A percentile compares a stretch with the other conserved stretches of the same genome.
Evolutionary conservation across 768 basidiomycete species (phyloP).

Genomic region (Calocera viscosa): DNA sequence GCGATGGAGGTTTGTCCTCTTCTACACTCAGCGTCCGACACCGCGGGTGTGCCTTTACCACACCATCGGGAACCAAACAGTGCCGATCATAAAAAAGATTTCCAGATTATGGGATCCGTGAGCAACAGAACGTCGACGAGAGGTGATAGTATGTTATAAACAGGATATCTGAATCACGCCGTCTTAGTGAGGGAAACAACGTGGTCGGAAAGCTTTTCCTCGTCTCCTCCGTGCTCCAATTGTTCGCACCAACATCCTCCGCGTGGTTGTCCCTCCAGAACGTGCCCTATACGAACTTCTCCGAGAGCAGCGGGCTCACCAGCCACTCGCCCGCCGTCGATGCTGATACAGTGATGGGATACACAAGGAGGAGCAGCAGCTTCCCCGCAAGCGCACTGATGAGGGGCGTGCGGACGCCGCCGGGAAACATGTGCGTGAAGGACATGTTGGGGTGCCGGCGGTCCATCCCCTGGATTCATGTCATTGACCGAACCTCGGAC

Average conservation of each 20-base stretch:
- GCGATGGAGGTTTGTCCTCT: no score
- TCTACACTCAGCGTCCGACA: no score
- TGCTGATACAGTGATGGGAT: not conserved
- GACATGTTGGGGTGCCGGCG: slow-evolving; percentile 31
- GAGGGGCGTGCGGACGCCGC: slow-evolving; percentile 30
- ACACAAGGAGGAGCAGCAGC: not conserved
- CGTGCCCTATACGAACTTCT: not conserved
- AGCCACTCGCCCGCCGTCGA: not conserved
- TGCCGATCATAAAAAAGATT: no score
- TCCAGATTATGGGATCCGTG: no score
- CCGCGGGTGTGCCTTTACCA: no score
- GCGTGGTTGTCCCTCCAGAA: not conserved
- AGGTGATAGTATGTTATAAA: no score
- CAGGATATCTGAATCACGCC: not conserved
- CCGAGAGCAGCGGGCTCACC: not conserved
- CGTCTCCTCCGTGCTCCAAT: slow-evolving; percentile 5
- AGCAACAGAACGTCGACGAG: no score
- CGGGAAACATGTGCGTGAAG: slow-evolving; percentile 37
- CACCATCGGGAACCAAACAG: no score
- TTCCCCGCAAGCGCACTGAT: slow-evolving; percentile 14
- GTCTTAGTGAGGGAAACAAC: not conserved
- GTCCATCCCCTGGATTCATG: slow-evolving; percentile 27
- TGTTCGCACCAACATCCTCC: not conserved
- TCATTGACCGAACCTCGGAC: not conserved
- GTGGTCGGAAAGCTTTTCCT: not conserved